Conservation (phyloP, 306 rosid species). For the Quercus ilex region DNA sequence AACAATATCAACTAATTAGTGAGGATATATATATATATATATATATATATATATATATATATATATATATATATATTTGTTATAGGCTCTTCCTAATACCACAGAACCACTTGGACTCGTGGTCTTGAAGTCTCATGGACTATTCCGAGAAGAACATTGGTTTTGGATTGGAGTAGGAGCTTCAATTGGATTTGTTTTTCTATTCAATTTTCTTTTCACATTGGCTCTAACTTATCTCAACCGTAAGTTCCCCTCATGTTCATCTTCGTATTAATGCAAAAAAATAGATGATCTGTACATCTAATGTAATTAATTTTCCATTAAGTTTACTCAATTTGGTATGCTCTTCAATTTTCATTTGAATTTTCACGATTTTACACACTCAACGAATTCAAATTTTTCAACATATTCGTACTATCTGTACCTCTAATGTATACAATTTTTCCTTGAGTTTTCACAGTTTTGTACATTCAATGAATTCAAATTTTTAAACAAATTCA, state of each 20-base stretch:
- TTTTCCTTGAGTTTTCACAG: too few relatives aligned
- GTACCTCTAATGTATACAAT: too few relatives aligned
- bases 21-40: conserved; percentile 2
- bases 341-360: too few relatives aligned
- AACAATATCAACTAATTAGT: background rate
- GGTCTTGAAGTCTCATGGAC: conserved; percentile 68
- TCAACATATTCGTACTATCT: too few relatives aligned
- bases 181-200: conserved; percentile 56
- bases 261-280: background rate
- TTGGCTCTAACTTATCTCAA: conserved; percentile 69
- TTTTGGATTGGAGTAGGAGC: conserved; percentile 93
- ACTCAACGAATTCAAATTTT: too few relatives aligned
- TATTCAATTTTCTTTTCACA: conserved; percentile 66
- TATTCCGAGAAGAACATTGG: conserved; percentile 72
- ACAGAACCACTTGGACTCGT: conserved; percentile 67
- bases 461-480: too few relatives aligned
- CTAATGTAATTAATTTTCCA: too few relatives aligned
- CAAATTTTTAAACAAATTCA: too few relatives aligned
- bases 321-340: too few relatives aligned
- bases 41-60: too few relatives aligned
- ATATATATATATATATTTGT: conserved; percentile 8
- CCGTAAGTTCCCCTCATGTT: conserved; percentile 37
- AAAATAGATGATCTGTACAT: too few relatives aligned
- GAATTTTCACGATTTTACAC: too few relatives aligned
- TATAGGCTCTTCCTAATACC: conserved; percentile 61